Evolutionary conservation across 495 filamentous ascomycete genomes (phyloP).

Genomic region (Paragyromitra xinjiangensis): DNA sequence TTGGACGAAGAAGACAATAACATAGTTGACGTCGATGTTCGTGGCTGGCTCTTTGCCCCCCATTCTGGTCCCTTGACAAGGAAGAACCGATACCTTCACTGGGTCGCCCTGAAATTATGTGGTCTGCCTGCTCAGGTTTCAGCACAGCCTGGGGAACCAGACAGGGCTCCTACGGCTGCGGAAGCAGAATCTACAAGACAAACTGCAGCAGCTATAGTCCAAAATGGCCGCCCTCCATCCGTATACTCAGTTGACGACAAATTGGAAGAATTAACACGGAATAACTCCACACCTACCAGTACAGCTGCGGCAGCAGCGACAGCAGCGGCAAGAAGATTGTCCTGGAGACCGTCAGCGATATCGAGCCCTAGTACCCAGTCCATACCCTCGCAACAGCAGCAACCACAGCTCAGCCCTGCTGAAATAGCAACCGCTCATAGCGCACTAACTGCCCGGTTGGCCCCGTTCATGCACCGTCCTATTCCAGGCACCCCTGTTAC

Average conservation of each 20-base stretch:
- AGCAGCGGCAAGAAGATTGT: slow-evolving; percentile 51
- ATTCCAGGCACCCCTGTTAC: slow-evolving; percentile 78
- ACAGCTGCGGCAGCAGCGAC: slow-evolving; percentile 1
- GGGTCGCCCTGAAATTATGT: slow-evolving; percentile 81
- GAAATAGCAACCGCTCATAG: slow-evolving; percentile 82
- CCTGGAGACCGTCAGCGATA: slow-evolving; percentile 57
- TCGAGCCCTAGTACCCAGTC: slow-evolving; percentile 58
- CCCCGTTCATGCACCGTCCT: slow-evolving; percentile 87
- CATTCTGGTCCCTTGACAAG: slow-evolving; percentile 85
- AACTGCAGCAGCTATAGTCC: slow-evolving; percentile 1
- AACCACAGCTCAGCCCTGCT: slow-evolving; percentile 69
- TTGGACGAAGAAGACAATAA: slow-evolving; percentile 73
- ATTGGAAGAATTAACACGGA: slow-evolving; percentile 47
- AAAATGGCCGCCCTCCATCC: slow-evolving; percentile 60
- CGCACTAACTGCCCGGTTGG: slow-evolving; percentile 83
- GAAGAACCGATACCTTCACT: slow-evolving; percentile 84
- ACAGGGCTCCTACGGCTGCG: slow-evolving; percentile 46
- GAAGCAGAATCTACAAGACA: slow-evolving; percentile 12
- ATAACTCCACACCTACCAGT: slow-evolving; percentile 47
- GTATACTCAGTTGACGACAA: slow-evolving; percentile 67
- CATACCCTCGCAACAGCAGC: slow-evolving; percentile 63
- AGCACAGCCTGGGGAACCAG: slow-evolving; percentile 20
- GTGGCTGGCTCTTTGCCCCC: slow-evolving; percentile 92
- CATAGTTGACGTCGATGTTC: slow-evolving; percentile 89
- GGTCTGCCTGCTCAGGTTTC: slow-evolving; percentile 74